phyloP scores from a whole-genome alignment of 306 rosid species.

The Prunus kanzakura region DNA sequence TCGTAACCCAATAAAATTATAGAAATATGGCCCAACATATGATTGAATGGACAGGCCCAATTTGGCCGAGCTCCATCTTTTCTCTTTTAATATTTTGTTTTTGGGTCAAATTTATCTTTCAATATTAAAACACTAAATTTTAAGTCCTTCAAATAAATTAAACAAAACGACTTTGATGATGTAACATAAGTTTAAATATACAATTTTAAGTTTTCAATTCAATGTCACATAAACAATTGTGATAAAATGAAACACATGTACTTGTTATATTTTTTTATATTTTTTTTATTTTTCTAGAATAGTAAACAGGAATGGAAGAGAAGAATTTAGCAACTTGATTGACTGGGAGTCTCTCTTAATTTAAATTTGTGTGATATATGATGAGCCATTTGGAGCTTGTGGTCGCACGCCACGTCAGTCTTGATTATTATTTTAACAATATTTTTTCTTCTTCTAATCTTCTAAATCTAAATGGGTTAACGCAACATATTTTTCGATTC shows the following conservation, averaged over 20 bases:
- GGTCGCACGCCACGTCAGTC: neutral
- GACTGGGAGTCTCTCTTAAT: too few species aligned
- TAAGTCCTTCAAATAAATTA: too few species aligned
- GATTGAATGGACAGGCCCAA: too few species aligned
- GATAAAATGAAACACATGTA: neutral
- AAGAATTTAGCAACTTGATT: neutral
- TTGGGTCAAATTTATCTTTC: too few species aligned
- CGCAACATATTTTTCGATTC: neutral
- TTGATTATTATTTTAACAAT: neutral
- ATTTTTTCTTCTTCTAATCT: neutral
- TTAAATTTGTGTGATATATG: neutral
- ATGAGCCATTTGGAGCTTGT: neutral
- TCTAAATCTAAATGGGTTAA: too few species aligned
- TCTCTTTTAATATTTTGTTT: too few species aligned
- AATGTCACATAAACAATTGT: neutral
- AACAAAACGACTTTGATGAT: too few species aligned
- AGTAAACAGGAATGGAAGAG: neutral
- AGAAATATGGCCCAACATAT: too few species aligned
- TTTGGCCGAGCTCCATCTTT: too few species aligned
- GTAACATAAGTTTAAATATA: neutral
- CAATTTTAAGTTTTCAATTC: neutral
- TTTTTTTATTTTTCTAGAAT: neutral
- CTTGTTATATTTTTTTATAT: neutral
- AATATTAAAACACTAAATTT: neutral
- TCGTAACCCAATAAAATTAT: too few species aligned